Base-by-base conservation (phyloP, 306 rosid species). In the Lupinus albus region DNA sequence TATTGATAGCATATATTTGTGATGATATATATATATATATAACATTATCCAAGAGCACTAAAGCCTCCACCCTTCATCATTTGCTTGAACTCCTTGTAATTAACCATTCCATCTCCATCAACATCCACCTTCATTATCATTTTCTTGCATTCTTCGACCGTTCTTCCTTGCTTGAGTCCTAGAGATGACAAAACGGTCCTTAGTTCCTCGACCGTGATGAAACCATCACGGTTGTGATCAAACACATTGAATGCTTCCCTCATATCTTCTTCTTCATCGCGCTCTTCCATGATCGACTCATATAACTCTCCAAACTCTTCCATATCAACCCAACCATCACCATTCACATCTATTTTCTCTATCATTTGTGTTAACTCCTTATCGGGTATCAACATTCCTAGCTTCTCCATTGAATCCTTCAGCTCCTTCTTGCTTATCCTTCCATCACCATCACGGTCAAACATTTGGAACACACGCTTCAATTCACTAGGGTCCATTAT, bases 51-150 rank as follows among this genome's bases (percentile, higher is more conserved):
- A 69, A 80, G 81, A 0, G 81, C 84, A 49, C 81, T 75, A 71
- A 87, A 79, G 12, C 84, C 86, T 39, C 86, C 93, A 0, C 85
- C 85, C 78, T 82, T 88, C 95, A 88, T 86, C 95, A 88, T 88
- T 60, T 82, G 86, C 84, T 76, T 83, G 33, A 88, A 88, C 68
- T 88, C 95, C 42, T 68, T 80, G 73, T 70, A 88, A 38, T 88
- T 74, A 7, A 86, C 91, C 83, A 75, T 80, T 0, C 91, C 89
- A 67, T 88, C 95, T 8, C 95, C 91, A 20, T 88, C 91, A 4
- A 73, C 88, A 52, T 88, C 95, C 8, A 88, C 89, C 77, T 82
- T 88, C 87, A 53, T 78, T 25, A 86, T 88, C 91, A 88, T 88
- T 71, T 52, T 82, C 82, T 66, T 82, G 84, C 95, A 88, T 30